phyloP scores from a whole-genome alignment of 306 rosid species.

The Pterocarpus macrocarpus region DNA sequence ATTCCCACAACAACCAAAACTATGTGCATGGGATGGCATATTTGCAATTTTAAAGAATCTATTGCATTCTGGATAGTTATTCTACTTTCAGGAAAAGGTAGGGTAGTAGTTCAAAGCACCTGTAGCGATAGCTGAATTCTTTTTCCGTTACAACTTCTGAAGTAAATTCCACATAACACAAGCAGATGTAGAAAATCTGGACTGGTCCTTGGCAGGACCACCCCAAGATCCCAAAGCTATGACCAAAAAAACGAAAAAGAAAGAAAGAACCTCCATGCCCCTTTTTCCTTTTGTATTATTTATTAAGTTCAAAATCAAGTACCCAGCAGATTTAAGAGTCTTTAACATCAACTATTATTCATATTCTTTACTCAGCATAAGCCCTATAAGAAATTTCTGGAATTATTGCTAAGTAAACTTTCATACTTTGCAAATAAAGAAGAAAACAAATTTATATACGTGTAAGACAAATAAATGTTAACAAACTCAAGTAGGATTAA shows the following conservation, averaged over 20 bases:
- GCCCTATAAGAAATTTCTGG: constrained; percentile 10
- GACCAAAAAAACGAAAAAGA: not conserved
- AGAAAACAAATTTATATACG: not conserved
- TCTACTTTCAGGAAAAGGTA: not conserved
- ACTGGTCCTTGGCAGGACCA: not conserved
- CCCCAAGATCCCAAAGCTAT: constrained; percentile 21
- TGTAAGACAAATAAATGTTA: not conserved
- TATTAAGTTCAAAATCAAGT: constrained; percentile 10
- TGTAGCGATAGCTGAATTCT: not conserved
- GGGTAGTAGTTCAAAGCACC: constrained; percentile 9
- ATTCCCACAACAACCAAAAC: constrained; percentile 18
- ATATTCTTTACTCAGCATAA: not conserved
- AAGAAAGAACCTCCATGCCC: constrained; percentile 11
- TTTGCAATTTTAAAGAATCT: not conserved
- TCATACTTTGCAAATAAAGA: not conserved
- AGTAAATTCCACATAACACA: constrained; percentile 29
- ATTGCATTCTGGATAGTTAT: not conserved
- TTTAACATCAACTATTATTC: not conserved
- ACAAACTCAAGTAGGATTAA: not conserved
- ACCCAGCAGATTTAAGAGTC: not conserved
- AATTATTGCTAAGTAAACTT: not conserved
- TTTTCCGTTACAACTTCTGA: not conserved
- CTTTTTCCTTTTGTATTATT: not conserved
- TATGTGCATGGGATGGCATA: not conserved
- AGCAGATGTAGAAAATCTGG: constrained; percentile 3